These are phyloP conservation scores for Osmanthus fragrans DNA, from an alignment of 257 asterid species.

Conservation along the genomic window DNA sequence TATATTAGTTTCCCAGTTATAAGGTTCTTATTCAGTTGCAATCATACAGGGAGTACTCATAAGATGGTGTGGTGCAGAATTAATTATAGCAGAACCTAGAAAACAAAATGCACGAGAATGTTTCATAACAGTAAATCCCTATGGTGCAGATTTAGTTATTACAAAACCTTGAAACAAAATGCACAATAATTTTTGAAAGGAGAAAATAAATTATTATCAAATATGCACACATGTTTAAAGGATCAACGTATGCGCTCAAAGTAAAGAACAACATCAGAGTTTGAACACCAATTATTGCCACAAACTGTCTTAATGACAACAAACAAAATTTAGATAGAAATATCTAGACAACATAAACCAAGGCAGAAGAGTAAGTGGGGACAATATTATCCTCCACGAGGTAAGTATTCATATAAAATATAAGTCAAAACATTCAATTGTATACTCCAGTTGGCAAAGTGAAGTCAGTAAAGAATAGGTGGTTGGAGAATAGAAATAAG, in stretches of 20 bases:
- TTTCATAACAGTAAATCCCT: not conserved
- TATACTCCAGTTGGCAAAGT: not conserved
- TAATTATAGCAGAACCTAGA: not conserved
- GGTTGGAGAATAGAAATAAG: not conserved
- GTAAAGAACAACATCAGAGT: not conserved
- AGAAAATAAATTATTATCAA: not conserved
- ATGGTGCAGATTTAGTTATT: not conserved
- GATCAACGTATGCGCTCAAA: not conserved
- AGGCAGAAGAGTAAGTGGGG: not conserved
- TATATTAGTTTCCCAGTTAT: no score
- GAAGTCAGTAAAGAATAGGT: not conserved
- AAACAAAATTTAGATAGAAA: not conserved
- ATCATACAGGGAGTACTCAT: not conserved
- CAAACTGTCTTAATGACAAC: not conserved
- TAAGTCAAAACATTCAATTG: not conserved
- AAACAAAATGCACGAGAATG: not conserved
- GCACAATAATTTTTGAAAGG: not conserved
- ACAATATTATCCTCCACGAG: not conserved
- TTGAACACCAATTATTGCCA: not conserved
- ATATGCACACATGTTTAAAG: not conserved
- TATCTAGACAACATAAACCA: not conserved
- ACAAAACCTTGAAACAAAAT: not conserved
- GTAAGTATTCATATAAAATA: not conserved
- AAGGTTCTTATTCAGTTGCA: not conserved
- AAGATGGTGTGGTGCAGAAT: not conserved